phyloP scores from a whole-genome alignment of 495 filamentous ascomycete genomes.

The Amphirosellinia nigrospora region DNA sequence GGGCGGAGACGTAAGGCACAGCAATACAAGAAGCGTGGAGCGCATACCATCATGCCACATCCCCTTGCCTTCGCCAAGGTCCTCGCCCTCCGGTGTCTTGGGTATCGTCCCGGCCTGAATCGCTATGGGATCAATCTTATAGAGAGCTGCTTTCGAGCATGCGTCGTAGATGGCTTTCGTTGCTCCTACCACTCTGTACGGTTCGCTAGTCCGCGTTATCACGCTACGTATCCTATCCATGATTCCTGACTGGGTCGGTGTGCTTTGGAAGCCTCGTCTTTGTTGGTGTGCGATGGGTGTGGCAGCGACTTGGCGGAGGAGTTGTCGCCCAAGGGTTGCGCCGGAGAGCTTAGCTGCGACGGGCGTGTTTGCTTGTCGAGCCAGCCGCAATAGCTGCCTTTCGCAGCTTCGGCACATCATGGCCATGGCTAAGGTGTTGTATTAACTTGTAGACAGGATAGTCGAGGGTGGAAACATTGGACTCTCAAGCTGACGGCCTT shows the following conservation, averaged over 20 bases:
- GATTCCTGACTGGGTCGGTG: conserved; percentile 27
- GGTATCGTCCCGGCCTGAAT: conserved; percentile 63
- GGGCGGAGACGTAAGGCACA: background rate
- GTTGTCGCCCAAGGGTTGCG: conserved; percentile 24
- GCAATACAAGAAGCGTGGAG: background rate
- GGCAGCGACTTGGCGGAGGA: conserved; percentile 21
- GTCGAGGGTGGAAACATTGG: background rate
- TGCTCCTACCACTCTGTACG: conserved; percentile 76
- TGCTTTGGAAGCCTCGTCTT: conserved; percentile 33
- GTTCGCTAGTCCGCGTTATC: conserved; percentile 59
- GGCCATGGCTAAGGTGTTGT: background rate
- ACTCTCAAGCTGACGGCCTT: background rate
- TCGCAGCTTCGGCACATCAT: conserved; percentile 45
- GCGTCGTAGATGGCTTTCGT: conserved; percentile 80
- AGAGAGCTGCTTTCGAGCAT: conserved; percentile 77
- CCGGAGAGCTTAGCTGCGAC: conserved; percentile 30
- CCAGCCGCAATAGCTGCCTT: conserved; percentile 37
- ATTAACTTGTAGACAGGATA: background rate
- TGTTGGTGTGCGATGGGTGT: conserved; percentile 20
- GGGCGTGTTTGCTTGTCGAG: conserved; percentile 32
- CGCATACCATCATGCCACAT: conserved; percentile 84
- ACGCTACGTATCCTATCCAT: conserved; percentile 20
- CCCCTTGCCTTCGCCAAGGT: conserved; percentile 74
- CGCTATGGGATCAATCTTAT: conserved; percentile 66
- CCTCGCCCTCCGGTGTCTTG: conserved; percentile 72